Conservation (phyloP, 768 basidiomycete genomes). For the Steccherinum ochraceum region DNA sequence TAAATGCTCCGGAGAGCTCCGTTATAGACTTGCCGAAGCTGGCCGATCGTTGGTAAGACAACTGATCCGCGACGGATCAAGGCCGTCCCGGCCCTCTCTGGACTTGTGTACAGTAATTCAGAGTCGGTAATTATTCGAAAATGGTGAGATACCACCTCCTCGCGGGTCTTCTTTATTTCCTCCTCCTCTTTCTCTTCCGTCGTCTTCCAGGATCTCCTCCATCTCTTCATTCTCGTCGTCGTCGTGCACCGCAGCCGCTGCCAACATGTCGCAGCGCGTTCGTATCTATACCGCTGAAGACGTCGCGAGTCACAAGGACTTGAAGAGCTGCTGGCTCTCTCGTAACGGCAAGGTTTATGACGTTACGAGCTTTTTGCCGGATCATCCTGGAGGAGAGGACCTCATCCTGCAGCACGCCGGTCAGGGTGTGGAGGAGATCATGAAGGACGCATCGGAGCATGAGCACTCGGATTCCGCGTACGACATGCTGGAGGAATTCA, state of each 20-base stretch:
- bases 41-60: no score
- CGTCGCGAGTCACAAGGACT: conserved; percentile 54
- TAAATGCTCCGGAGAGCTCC: no score
- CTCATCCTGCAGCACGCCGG: conserved; percentile 79
- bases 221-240: conserved; percentile 1
- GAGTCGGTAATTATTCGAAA: no score
- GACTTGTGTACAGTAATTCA: no score
- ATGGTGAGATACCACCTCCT: no score
- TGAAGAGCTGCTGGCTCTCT: conserved; percentile 75
- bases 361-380: conserved; percentile 73
- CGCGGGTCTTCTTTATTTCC: no score
- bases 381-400: conserved; percentile 96
- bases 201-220: background rate
- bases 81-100: no score
- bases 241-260: conserved; percentile 8
- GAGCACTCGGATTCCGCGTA: conserved; percentile 90
- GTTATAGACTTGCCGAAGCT: no score
- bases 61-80: no score
- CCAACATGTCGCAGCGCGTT: conserved; percentile 54
- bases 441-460: conserved; percentile 79
- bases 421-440: conserved; percentile 70
- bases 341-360: conserved; percentile 85
- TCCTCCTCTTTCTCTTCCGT: no score
- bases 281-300: conserved; percentile 74
- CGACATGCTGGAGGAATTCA: conserved; percentile 84